These are phyloP conservation scores for Aspergillus hancockii DNA, from an alignment of 495 filamentous ascomycete species.

Conservation along the genomic window DNA sequence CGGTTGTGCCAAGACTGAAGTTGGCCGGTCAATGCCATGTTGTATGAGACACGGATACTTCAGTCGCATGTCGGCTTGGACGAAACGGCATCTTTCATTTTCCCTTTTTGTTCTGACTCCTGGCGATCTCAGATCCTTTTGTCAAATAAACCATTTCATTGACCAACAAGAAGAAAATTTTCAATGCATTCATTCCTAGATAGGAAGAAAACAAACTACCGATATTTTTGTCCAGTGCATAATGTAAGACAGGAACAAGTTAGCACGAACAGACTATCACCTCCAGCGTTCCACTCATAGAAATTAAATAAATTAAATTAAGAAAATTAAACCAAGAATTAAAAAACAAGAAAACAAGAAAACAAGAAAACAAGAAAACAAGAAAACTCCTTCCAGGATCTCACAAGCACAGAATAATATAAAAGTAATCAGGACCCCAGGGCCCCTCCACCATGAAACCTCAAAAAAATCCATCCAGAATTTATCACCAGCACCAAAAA, in stretches of 20 bases:
- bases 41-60: conserved; percentile 15
- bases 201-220: not conserved
- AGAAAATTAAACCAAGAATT: not conserved
- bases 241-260: not conserved
- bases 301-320: not conserved
- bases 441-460: not conserved
- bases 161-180: conserved; percentile 4
- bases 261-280: not conserved
- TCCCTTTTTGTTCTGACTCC: conserved; percentile 22
- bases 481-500: not conserved
- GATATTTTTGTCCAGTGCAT: not conserved
- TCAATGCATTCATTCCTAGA: conserved; percentile 1
- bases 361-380: too few species aligned
- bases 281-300: not conserved
- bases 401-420: not conserved
- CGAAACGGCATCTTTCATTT: conserved; percentile 14
- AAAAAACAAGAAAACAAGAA: too few species aligned
- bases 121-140: conserved; percentile 21
- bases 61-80: conserved; percentile 12
- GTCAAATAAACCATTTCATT: conserved; percentile 10
- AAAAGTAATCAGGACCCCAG: not conserved
- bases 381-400: not conserved
- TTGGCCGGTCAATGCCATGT: conserved; percentile 10
- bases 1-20: conserved; percentile 4
- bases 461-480: not conserved